phyloP scores from a whole-genome alignment of 495 filamentous ascomycete genomes.

The Aspergillus nanangensis region DNA sequence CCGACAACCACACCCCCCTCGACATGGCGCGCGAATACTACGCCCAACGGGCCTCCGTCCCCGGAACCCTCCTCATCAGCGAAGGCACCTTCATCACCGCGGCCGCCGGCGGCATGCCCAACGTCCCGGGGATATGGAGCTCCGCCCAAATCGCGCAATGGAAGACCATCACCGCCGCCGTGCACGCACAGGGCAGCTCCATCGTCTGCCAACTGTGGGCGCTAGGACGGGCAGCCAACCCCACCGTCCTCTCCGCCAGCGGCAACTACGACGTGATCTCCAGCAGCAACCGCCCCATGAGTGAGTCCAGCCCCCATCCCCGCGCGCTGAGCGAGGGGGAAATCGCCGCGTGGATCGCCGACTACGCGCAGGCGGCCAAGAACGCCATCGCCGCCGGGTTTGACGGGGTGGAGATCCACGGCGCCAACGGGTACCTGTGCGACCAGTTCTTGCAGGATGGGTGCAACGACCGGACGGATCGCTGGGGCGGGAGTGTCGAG shows the following conservation, averaged over 20 bases:
- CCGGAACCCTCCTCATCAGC: constrained; percentile 47
- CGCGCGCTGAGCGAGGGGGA: constrained; percentile 49
- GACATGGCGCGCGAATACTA: constrained; percentile 45
- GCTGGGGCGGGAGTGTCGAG: constrained; percentile 63
- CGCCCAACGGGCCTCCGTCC: constrained; percentile 41
- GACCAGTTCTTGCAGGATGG: constrained; percentile 68
- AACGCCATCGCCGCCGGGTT: constrained; percentile 67
- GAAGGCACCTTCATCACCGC: constrained; percentile 64
- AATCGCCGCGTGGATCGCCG: constrained; percentile 48
- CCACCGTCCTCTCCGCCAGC: constrained; percentile 30
- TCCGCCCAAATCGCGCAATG: constrained; percentile 42
- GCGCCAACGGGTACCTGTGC: constrained; percentile 69
- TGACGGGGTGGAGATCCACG: constrained; percentile 74
- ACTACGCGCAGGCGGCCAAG: constrained; percentile 54
- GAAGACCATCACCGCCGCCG: constrained; percentile 46
- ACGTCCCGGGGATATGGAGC: constrained; percentile 45
- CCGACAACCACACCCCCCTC: constrained; percentile 25
- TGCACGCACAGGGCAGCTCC: constrained; percentile 45
- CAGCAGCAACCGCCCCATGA: constrained; percentile 38
- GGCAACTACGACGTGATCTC: constrained; percentile 7
- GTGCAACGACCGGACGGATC: constrained; percentile 58
- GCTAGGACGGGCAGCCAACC: constrained; percentile 52
- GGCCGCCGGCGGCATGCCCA: constrained; percentile 35
- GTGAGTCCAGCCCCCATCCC: constrained; percentile 25
- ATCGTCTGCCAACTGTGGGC: constrained; percentile 55